Conservation (phyloP, 805 yeast genomes). For the Starmera amethionina region DNA sequence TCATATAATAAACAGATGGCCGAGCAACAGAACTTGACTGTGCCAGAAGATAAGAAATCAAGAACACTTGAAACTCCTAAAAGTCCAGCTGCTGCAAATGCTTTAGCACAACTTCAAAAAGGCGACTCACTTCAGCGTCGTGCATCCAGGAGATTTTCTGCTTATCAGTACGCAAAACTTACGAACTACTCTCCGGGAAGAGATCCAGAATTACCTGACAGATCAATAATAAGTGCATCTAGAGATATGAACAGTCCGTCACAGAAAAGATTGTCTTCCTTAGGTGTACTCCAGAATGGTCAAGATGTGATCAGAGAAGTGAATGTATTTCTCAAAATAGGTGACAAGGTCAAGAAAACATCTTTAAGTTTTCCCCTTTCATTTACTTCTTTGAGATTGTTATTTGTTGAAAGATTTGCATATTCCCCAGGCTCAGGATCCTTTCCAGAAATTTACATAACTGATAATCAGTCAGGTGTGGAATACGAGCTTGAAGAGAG, state of each 20-base stretch:
- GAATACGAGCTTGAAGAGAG: slow-evolving; percentile 77
- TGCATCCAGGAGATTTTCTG: slow-evolving; percentile 90
- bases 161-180: slow-evolving; percentile 80
- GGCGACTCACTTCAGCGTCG: slow-evolving; percentile 81
- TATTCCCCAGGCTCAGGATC: slow-evolving; percentile 62
- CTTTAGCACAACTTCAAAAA: slow-evolving; percentile 68
- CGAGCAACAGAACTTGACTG: background rate
- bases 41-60: background rate
- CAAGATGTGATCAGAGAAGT: background rate
- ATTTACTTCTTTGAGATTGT: slow-evolving; percentile 42
- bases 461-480: slow-evolving; percentile 47
- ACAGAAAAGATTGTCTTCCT: background rate
- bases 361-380: slow-evolving; percentile 19
- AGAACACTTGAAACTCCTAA: background rate
- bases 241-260: background rate
- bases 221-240: background rate
- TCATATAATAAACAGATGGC: too few species aligned
- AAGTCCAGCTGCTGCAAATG: slow-evolving; percentile 31
- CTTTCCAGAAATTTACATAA: slow-evolving; percentile 74
- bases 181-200: slow-evolving; percentile 33
- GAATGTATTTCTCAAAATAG: slow-evolving; percentile 38
- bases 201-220: slow-evolving; percentile 19
- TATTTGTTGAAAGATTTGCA: slow-evolving; percentile 82
- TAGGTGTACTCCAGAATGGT: slow-evolving; percentile 1
- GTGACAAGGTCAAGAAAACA: slow-evolving; percentile 47